These are phyloP conservation scores for Monarda citriodora DNA, from an alignment of 305 asterid species.

Conservation along the genomic window DNA sequence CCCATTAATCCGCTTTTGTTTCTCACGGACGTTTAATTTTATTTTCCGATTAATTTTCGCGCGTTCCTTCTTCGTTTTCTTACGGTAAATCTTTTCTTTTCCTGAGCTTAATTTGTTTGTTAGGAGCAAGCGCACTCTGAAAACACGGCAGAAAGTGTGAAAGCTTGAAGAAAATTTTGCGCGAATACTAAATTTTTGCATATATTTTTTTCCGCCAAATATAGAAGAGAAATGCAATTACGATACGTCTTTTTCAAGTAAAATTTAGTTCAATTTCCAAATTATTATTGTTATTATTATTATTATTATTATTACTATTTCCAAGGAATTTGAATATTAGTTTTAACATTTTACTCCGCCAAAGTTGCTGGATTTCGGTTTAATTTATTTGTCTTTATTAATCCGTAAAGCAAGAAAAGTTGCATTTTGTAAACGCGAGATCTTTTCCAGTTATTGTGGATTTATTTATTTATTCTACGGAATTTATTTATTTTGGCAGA, in stretches of 20 bases:
- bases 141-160: constrained; percentile 23
- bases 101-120: not conserved
- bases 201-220: not conserved
- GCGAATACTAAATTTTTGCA: too few species aligned
- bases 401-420: constrained; percentile 23
- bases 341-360: too few species aligned
- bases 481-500: constrained; percentile 43
- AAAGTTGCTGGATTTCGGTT: constrained; percentile 6
- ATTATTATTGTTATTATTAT: too few species aligned
- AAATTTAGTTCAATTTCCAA: not conserved
- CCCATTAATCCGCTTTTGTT: too few species aligned
- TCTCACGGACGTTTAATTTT: too few species aligned
- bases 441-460: not conserved
- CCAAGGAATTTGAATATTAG: too few species aligned
- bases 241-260: constrained; percentile 4
- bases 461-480: too few species aligned
- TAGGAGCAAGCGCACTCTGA: constrained; percentile 6
- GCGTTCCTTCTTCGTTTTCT: too few species aligned
- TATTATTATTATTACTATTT: too few species aligned
- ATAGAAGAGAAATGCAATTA: constrained; percentile 15
- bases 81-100: too few species aligned
- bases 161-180: not conserved
- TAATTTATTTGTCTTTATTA: not conserved
- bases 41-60: not conserved
- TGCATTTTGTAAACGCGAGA: not conserved